Conservation (phyloP, 108 stramenopile genomes). For the Fistulifera pelliculosa region DNA sequence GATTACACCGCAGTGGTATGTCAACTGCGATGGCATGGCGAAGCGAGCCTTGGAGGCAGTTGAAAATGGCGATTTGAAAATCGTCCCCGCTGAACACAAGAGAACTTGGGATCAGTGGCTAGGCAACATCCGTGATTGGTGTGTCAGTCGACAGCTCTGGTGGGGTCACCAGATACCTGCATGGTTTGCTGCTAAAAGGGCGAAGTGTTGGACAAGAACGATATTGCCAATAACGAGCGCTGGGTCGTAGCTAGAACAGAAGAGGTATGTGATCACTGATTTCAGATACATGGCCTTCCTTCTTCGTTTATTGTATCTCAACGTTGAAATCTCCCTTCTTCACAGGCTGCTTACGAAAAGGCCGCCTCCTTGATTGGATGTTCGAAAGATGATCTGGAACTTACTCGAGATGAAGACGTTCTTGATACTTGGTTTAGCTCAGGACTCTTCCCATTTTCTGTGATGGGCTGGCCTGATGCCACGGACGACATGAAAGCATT, state of each 20-base stretch:
- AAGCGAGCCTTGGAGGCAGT: slow-evolving; percentile 90
- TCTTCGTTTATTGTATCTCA: not conserved
- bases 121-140: slow-evolving; percentile 99
- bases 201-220: slow-evolving; percentile 58
- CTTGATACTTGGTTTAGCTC: slow-evolving; percentile 99
- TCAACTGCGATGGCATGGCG: slow-evolving; percentile 94
- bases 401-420: slow-evolving; percentile 96
- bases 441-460: slow-evolving; percentile 98
- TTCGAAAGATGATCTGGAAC: slow-evolving; percentile 56
- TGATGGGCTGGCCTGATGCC: slow-evolving; percentile 96
- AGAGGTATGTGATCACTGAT: slow-evolving; percentile 40
- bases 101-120: slow-evolving; percentile 96
- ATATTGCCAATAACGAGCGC: slow-evolving; percentile 81
- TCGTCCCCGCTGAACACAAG: slow-evolving; percentile 90
- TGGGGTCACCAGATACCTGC: slow-evolving; percentile 99
- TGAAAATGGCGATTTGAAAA: slow-evolving; percentile 88
- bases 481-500: slow-evolving; percentile 95
- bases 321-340: not conserved
- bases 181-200: slow-evolving; percentile 91
- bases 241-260: slow-evolving; percentile 95
- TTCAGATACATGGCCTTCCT: not conserved
- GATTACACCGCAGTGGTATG: slow-evolving; percentile 99
- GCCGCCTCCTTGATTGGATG: slow-evolving; percentile 80
- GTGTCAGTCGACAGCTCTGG: slow-evolving; percentile 97
- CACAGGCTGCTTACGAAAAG: slow-evolving; percentile 66